Percentiles rank a stretch among this genome's conserved stretches.
These are phyloP conservation scores for Petrea volubilis DNA, from an alignment of 257 asterid genomes.

Conservation along the genomic window DNA sequence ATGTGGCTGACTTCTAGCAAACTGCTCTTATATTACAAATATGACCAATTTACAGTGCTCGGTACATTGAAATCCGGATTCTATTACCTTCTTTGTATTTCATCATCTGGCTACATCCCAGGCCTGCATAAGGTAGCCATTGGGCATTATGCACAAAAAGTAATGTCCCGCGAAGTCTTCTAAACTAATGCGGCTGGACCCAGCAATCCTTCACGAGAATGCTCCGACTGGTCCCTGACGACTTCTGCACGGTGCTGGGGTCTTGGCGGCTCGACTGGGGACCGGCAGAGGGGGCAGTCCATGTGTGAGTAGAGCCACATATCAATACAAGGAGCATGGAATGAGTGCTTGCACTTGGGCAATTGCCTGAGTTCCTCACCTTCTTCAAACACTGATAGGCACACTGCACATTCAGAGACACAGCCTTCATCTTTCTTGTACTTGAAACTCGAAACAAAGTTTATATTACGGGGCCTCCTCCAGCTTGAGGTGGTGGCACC, in stretches of 20 bases:
- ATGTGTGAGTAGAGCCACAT: slow-evolving; percentile 73
- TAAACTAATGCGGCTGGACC: slow-evolving; percentile 25
- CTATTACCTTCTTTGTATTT: neutral
- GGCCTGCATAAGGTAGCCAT: neutral
- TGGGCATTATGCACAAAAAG: neutral
- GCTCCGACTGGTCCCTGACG: slow-evolving; percentile 16
- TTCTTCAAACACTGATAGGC: slow-evolving; percentile 66
- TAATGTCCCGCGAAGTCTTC: neutral
- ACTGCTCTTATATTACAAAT: neutral
- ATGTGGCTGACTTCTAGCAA: neutral
- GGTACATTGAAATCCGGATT: neutral
- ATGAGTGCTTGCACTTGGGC: slow-evolving; percentile 61
- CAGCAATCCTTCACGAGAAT: slow-evolving; percentile 34
- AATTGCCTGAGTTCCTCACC: slow-evolving; percentile 62
- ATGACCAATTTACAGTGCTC: neutral
- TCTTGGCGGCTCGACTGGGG: slow-evolving; percentile 45
- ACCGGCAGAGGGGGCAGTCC: slow-evolving; percentile 80
- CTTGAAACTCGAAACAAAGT: slow-evolving; percentile 48
- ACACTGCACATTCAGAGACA: slow-evolving; percentile 56
- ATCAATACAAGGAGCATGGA: slow-evolving; percentile 77
- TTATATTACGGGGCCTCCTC: slow-evolving; percentile 21
- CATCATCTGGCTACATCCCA: neutral
- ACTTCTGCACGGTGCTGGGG: neutral
- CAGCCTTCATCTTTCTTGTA: slow-evolving; percentile 39
- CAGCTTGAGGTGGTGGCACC: neutral